phyloP scores from a whole-genome alignment of 768 basidiomycete genomes.

The Clavulina sp. region DNA sequence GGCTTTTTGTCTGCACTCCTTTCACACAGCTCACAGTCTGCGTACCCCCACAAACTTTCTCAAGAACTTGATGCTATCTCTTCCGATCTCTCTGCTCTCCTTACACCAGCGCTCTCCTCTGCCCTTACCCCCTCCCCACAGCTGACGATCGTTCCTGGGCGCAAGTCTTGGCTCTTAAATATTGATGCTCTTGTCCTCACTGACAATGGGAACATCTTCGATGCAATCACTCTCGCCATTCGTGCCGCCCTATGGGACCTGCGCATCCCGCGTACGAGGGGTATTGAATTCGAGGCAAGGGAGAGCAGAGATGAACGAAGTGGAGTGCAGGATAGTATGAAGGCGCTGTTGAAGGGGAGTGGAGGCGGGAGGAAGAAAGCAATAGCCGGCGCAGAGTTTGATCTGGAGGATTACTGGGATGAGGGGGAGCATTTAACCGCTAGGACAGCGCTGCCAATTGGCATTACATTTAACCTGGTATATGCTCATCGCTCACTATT shows the following conservation, averaged over 20 bases:
- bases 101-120: constrained; percentile 50
- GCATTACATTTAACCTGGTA: constrained; percentile 63
- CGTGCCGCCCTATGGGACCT: constrained; percentile 70
- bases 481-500: constrained; percentile 14
- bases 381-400: constrained; percentile 50
- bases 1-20: background rate
- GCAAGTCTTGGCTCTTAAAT: constrained; percentile 59
- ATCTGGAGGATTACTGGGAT: constrained; percentile 76
- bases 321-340: background rate
- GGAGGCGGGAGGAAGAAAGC: no score
- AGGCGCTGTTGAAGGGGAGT: background rate
- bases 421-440: constrained; percentile 53
- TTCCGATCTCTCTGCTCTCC: constrained; percentile 44
- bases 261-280: constrained; percentile 54
- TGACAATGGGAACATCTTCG: constrained; percentile 58
- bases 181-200: constrained; percentile 60
- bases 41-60: constrained; percentile 52
- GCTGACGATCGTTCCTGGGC: constrained; percentile 34
- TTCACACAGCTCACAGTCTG: constrained; percentile 52
- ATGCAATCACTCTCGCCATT: constrained; percentile 63
- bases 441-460: constrained; percentile 53
- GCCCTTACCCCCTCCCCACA: constrained; percentile 42
- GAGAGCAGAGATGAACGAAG: constrained; percentile 16
- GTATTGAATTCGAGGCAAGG: constrained; percentile 42
- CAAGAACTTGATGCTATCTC: constrained; percentile 58